phyloP scores from a whole-genome alignment of 345 rosid species.

The Kernera saxatilis region DNA sequence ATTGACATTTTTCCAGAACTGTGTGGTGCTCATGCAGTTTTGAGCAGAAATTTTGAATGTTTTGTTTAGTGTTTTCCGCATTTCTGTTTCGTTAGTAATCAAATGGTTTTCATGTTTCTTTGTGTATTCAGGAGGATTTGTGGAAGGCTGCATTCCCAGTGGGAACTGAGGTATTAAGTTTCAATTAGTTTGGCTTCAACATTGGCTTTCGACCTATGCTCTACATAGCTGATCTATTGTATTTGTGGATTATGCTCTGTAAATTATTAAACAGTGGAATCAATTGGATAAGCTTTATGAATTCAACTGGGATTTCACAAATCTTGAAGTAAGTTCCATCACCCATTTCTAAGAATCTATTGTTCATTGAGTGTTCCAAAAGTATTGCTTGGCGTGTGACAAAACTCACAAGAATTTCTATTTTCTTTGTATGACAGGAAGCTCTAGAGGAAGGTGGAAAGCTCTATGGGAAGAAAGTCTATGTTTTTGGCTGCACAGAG shows the following conservation, averaged over 20 bases:
- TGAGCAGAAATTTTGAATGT: background rate
- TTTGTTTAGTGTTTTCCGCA: background rate
- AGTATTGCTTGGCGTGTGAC: background rate
- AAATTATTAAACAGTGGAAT: constrained; percentile 53
- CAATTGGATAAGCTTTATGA: constrained; percentile 58
- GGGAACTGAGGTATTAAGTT: constrained; percentile 73
- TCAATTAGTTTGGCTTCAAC: background rate
- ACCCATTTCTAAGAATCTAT: background rate
- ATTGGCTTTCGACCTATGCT: background rate
- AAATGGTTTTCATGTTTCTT: background rate
- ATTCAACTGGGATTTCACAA: constrained; percentile 72
- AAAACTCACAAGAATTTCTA: background rate
- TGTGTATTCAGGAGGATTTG: constrained; percentile 63
- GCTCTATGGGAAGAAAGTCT: constrained; percentile 63
- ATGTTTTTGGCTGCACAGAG: constrained; percentile 81
- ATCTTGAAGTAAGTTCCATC: constrained; percentile 62
- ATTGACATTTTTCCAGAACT: background rate
- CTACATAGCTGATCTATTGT: background rate
- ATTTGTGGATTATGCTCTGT: constrained; percentile 1
- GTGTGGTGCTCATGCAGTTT: background rate
- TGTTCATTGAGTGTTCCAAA: background rate
- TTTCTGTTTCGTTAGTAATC: background rate
- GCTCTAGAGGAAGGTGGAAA: constrained; percentile 84
- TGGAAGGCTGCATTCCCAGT: constrained; percentile 82
- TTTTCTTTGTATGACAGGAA: constrained; percentile 40